Conservation (phyloP, 2,329 filamentous ascomycete species). For the Colletotrichum sp. region DNA sequence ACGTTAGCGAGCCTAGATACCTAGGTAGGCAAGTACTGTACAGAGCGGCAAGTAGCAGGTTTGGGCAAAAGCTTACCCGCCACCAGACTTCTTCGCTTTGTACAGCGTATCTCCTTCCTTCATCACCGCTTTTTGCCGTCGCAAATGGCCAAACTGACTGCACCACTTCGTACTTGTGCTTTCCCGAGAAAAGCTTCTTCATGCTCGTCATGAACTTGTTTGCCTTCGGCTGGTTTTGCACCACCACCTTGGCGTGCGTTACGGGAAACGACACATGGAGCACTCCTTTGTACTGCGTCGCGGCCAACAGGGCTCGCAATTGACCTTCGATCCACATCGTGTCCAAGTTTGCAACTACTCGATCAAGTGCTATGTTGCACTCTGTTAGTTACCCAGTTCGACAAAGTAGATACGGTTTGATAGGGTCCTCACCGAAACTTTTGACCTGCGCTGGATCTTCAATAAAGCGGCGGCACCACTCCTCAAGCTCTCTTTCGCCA, state of each 20-base stretch:
- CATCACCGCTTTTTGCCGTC: slow-evolving; percentile 48
- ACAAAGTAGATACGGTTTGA: neutral
- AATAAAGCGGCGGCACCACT: slow-evolving; percentile 54
- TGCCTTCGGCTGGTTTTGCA: slow-evolving; percentile 57
- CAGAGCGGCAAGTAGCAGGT: neutral
- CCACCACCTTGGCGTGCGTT: slow-evolving; percentile 52
- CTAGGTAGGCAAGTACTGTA: neutral
- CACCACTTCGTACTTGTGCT: slow-evolving; percentile 59
- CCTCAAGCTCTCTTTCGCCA: slow-evolving; percentile 48
- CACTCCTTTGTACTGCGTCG: slow-evolving; percentile 54
- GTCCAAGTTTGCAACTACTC: slow-evolving; percentile 60
- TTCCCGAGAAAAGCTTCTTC: slow-evolving; percentile 55
- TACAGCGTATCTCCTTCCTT: slow-evolving; percentile 51
- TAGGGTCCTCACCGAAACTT: slow-evolving; percentile 39
- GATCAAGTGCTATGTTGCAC: slow-evolving; percentile 40
- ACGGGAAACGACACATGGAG: slow-evolving; percentile 55
- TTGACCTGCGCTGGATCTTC: slow-evolving; percentile 50
- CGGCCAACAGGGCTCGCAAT: slow-evolving; percentile 54
- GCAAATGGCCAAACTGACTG: slow-evolving; percentile 65
- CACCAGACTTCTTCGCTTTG: slow-evolving; percentile 64
- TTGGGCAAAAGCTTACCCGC: slow-evolving; percentile 27
- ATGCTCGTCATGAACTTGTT: slow-evolving; percentile 61
- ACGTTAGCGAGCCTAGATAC: neutral
- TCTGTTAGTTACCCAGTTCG: neutral
- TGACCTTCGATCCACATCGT: slow-evolving; percentile 60